These are phyloP conservation scores for Borealophlyctis nickersoniae DNA, from an alignment of 192 early-diverging fungal genomes.

Conservation along the genomic window DNA sequence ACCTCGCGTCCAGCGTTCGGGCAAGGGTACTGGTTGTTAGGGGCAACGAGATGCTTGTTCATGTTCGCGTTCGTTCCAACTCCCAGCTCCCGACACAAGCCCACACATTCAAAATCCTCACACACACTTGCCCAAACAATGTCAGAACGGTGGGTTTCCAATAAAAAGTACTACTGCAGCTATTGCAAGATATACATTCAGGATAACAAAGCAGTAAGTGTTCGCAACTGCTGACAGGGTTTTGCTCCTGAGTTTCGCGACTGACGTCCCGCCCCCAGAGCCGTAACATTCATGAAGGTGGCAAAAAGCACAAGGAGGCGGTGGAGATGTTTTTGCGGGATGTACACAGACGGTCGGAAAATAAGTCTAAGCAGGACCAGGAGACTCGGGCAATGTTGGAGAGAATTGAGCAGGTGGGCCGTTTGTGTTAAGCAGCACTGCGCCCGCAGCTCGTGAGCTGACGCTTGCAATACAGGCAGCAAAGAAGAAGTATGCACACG, in stretches of 20 bases:
- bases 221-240: not conserved
- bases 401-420: conserved; percentile 18
- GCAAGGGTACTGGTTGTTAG: too few relatives aligned
- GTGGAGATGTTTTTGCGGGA: conserved; percentile 71
- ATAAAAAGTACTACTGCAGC: conserved; percentile 79
- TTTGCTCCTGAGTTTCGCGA: not conserved
- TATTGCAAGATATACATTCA: conserved; percentile 80
- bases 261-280: conserved; percentile 39
- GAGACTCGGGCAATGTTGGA: conserved; percentile 40
- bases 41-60: too few relatives aligned
- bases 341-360: conserved; percentile 56
- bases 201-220: conserved; percentile 75
- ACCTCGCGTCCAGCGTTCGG: too few relatives aligned
- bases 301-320: conserved; percentile 80
- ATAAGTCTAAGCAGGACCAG: conserved; percentile 57
- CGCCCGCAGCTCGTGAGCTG: not conserved
- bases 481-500: conserved; percentile 19
- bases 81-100: too few relatives aligned
- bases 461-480: conserved; percentile 11
- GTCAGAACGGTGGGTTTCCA: conserved; percentile 61
- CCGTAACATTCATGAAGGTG: conserved; percentile 68
- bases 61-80: too few relatives aligned
- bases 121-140: conserved; percentile 5
- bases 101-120: too few relatives aligned
- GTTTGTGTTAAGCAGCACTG: not conserved